phyloP scores from a whole-genome alignment of 2,329 filamentous ascomycete genomes.

The Didymella segeticola region DNA sequence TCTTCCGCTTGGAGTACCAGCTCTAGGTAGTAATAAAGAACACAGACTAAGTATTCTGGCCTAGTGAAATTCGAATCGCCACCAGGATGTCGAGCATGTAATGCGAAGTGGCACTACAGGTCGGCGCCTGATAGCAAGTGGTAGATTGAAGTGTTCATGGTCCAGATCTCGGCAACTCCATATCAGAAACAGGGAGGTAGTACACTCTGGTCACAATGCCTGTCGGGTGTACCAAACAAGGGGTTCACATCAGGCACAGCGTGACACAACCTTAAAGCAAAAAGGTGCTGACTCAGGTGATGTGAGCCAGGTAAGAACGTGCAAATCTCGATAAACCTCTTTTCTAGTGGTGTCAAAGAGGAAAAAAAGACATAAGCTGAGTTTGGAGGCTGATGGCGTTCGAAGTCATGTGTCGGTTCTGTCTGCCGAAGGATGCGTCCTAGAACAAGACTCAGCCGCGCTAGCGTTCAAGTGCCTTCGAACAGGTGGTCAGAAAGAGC shows the following conservation, averaged over 20 bases:
- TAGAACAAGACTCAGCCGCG: conserved; percentile 12
- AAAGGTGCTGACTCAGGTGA: conserved; percentile 17
- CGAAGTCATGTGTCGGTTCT: conserved; percentile 16
- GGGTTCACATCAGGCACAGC: conserved; percentile 11
- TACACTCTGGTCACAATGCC: conserved; percentile 13
- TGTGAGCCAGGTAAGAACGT: conserved; percentile 10
- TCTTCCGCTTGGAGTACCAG: background rate
- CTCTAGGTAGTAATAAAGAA: background rate
- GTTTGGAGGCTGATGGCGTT: conserved; percentile 14
- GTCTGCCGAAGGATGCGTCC: conserved; percentile 4
- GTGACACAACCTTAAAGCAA: conserved; percentile 15
- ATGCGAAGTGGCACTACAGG: background rate
- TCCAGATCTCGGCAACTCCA: conserved; percentile 14
- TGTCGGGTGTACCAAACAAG: conserved; percentile 14
- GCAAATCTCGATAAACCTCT: conserved; percentile 1
- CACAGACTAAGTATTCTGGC: conserved; percentile 1
- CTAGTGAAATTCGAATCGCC: background rate
- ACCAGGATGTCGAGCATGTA: background rate
- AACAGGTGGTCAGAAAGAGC: conserved; percentile 17
- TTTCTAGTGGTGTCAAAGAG: background rate
- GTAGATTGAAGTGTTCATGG: background rate
- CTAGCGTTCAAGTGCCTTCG: conserved; percentile 1
- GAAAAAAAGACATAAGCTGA: conserved; percentile 5
- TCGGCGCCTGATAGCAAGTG: background rate
- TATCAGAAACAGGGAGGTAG: conserved; percentile 13